A percentile compares a stretch with the other conserved stretches of the same genome.
Evolutionary conservation across 495 filamentous ascomycete genomes (phyloP).

Genomic region (Pyrenula massariospora): DNA sequence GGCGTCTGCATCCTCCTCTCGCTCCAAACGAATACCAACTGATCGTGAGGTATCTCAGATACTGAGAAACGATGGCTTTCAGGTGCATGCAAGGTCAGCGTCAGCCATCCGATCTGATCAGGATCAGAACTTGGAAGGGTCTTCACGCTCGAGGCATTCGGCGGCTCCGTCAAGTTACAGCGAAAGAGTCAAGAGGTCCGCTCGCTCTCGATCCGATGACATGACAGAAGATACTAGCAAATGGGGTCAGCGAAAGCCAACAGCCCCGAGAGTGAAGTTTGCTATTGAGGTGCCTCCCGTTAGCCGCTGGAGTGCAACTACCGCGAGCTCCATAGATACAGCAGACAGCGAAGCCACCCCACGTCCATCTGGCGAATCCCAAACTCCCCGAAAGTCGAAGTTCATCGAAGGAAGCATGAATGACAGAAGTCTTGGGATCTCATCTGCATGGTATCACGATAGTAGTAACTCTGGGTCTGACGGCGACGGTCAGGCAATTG

Average conservation of each 20-base stretch:
- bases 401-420: conserved; percentile 1
- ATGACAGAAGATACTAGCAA: background rate
- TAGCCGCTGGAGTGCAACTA: background rate
- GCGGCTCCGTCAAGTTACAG: background rate
- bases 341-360: background rate
- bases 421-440: background rate
- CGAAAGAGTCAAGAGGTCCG: background rate
- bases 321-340: background rate
- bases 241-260: background rate
- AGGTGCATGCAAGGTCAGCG: background rate
- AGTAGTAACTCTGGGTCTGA: background rate
- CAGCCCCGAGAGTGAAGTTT: background rate
- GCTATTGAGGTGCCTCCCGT: background rate
- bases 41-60: background rate
- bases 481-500: background rate
- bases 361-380: background rate
- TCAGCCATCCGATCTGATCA: background rate
- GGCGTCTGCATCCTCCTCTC: background rate
- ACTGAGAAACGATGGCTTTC: background rate
- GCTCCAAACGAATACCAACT: background rate
- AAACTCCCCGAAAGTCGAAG: background rate
- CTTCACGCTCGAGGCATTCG: background rate
- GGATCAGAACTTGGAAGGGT: background rate
- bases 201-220: background rate
- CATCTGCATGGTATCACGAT: background rate